phyloP scores from a whole-genome alignment of 495 filamentous ascomycete species.

The Talaromyces borbonicus region DNA sequence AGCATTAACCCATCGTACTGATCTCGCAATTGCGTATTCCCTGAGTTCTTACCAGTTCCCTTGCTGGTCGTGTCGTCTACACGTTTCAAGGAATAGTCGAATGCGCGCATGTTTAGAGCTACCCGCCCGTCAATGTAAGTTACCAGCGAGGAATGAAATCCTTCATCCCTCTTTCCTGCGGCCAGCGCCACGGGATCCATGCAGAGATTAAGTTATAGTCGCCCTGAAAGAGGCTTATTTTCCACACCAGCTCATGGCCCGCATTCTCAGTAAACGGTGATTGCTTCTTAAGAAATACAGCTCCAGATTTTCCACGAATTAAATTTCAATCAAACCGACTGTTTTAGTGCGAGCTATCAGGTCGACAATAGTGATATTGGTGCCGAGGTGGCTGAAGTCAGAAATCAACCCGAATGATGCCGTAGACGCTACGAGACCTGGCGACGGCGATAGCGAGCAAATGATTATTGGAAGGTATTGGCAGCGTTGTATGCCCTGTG shows the following conservation, averaged over 20 bases:
- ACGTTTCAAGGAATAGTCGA: not conserved
- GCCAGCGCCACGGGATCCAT: not conserved
- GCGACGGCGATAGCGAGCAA: not conserved
- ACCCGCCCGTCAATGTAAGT: not conserved
- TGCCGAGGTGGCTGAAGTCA: not conserved
- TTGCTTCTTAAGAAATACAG: not conserved
- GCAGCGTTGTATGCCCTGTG: not conserved
- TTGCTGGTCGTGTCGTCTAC: not conserved
- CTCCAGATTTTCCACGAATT: not conserved
- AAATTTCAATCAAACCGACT: not conserved
- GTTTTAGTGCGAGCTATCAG: not conserved
- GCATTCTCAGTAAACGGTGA: not conserved
- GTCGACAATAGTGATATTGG: not conserved
- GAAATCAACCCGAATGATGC: not conserved
- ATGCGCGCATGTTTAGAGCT: not conserved
- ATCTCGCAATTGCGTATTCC: not conserved
- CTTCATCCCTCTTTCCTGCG: not conserved
- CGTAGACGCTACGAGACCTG: not conserved
- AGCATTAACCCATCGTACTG: not conserved
- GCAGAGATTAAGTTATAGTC: not conserved
- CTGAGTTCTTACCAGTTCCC: not conserved
- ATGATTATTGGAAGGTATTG: not conserved
- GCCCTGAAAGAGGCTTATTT: not conserved
- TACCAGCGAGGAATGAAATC: not conserved
- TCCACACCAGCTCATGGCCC: not conserved